phyloP scores from a whole-genome alignment of 768 basidiomycete species.

The Russula emetica region DNA sequence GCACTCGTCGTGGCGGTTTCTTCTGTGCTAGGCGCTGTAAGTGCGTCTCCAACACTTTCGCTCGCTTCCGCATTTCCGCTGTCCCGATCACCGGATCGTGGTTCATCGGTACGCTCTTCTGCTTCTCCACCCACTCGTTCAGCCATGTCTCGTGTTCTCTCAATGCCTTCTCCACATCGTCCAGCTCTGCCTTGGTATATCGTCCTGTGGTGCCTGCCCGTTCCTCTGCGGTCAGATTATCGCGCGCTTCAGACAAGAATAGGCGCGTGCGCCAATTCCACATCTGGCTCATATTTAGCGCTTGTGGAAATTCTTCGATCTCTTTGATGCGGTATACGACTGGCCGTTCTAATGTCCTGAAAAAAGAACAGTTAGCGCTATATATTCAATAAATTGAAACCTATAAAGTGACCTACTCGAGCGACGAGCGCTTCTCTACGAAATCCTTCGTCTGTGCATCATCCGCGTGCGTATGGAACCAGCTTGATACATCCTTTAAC shows the following conservation, averaged over 20 bases:
- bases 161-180: slow-evolving; percentile 68
- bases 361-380: slow-evolving; percentile 6
- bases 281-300: slow-evolving; percentile 77
- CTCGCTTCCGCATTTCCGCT: slow-evolving; percentile 78
- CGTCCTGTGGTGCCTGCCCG: slow-evolving; percentile 61
- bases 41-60: slow-evolving; percentile 73
- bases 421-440: slow-evolving; percentile 64
- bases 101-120: slow-evolving; percentile 65
- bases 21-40: slow-evolving; percentile 64
- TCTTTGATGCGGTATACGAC: slow-evolving; percentile 87
- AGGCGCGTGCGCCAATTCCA: slow-evolving; percentile 82
- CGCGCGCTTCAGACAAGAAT: slow-evolving; percentile 79
- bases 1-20: slow-evolving; percentile 63
- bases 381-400: neutral
- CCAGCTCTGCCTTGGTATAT: slow-evolving; percentile 85
- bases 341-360: slow-evolving; percentile 71
- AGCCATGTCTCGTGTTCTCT: slow-evolving; percentile 84
- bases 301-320: slow-evolving; percentile 77
- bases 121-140: slow-evolving; percentile 72
- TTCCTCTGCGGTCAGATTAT: slow-evolving; percentile 66
- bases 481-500: slow-evolving; percentile 69
- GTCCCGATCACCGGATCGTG: slow-evolving; percentile 86
- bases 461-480: slow-evolving; percentile 85
- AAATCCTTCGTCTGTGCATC: slow-evolving; percentile 72
- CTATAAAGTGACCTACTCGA: slow-evolving; percentile 63